Evolutionary conservation across 768 basidiomycete species (phyloP).

Genomic region (Boletus pseudo-olivaceus): DNA sequence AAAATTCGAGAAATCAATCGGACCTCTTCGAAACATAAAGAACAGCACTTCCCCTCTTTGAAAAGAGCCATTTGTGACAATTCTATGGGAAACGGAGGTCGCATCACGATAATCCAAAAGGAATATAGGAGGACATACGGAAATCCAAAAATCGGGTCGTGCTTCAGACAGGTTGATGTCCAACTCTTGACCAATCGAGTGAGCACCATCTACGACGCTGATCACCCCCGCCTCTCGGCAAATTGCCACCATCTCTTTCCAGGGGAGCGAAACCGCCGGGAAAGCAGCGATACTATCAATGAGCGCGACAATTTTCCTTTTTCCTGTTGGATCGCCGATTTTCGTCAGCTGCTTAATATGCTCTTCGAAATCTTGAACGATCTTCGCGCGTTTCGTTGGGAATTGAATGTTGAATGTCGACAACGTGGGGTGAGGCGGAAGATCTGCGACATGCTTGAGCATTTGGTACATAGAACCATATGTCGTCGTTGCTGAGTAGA

Average conservation of each 20-base stretch:
- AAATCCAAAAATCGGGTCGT: constrained; percentile 75
- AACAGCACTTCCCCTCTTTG: constrained; percentile 63
- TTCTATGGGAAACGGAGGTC: constrained; percentile 41
- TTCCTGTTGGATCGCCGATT: constrained; percentile 16
- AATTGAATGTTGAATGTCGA: constrained; percentile 51
- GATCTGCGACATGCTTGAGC: constrained; percentile 52
- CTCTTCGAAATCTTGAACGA: constrained; percentile 48
- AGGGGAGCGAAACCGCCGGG: constrained; percentile 65
- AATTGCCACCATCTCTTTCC: constrained; percentile 65
- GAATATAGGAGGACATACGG: constrained; percentile 41
- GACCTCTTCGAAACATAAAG: constrained; percentile 71
- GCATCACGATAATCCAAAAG: neutral
- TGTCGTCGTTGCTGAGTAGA: constrained; percentile 47
- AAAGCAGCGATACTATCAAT: constrained; percentile 64
- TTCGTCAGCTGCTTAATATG: constrained; percentile 33
- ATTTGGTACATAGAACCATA: constrained; percentile 55
- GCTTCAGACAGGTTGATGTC: constrained; percentile 52
- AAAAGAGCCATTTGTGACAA: constrained; percentile 82
- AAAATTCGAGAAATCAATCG: constrained; percentile 6
- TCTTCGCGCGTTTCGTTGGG: constrained; percentile 53
- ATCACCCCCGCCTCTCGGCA: constrained; percentile 60
- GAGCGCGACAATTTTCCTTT: constrained; percentile 57
- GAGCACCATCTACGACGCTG: constrained; percentile 77
- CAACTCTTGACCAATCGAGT: constrained; percentile 70
- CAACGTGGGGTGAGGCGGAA: constrained; percentile 48